These are phyloP conservation scores for Pilatotrama ljubarskyi DNA, from an alignment of 768 basidiomycete genomes.

Conservation along the genomic window DNA sequence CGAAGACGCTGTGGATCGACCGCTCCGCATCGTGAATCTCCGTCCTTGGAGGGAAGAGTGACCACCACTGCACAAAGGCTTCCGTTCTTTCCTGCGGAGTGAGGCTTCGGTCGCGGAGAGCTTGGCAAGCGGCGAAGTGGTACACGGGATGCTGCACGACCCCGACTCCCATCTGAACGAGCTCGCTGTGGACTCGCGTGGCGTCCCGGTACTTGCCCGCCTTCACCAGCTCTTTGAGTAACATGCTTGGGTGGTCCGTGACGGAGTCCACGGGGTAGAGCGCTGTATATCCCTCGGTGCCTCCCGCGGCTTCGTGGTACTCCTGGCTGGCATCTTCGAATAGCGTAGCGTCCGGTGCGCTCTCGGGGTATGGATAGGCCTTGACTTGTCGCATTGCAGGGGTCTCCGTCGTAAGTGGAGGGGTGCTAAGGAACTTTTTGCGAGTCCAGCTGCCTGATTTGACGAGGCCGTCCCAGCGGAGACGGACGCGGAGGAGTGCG, in stretches of 20 bases:
- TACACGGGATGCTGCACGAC: constrained; percentile 41
- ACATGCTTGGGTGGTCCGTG: constrained; percentile 15
- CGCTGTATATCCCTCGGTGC: constrained; percentile 1
- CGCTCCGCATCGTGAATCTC: neutral
- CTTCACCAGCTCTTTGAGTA: constrained; percentile 33
- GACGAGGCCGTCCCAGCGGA: constrained; percentile 17
- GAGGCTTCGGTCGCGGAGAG: constrained; percentile 24
- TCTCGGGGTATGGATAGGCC: constrained; percentile 36
- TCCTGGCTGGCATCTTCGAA: constrained; percentile 40
- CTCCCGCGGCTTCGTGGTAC: constrained; percentile 27
- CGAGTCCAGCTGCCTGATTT: constrained; percentile 3
- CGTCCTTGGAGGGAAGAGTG: constrained; percentile 36
- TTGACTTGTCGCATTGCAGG: constrained; percentile 38
- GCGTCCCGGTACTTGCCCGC: constrained; percentile 36
- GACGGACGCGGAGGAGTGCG: constrained; percentile 14
- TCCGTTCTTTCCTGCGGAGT: constrained; percentile 21
- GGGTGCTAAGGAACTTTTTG: constrained; percentile 27
- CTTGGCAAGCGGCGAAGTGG: constrained; percentile 35
- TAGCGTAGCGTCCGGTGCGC: constrained; percentile 34
- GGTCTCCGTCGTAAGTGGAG: constrained; percentile 28
- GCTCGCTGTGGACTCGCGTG: constrained; percentile 39
- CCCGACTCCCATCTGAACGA: constrained; percentile 37
- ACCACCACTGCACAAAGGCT: constrained; percentile 44
- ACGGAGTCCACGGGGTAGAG: neutral
- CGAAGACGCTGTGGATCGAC: constrained; percentile 33